A percentile compares a stretch with the other conserved stretches of the same genome.
Conservation (phyloP, 1,284 basidiomycete species). For the Cryptococcus maquisensis region DNA sequence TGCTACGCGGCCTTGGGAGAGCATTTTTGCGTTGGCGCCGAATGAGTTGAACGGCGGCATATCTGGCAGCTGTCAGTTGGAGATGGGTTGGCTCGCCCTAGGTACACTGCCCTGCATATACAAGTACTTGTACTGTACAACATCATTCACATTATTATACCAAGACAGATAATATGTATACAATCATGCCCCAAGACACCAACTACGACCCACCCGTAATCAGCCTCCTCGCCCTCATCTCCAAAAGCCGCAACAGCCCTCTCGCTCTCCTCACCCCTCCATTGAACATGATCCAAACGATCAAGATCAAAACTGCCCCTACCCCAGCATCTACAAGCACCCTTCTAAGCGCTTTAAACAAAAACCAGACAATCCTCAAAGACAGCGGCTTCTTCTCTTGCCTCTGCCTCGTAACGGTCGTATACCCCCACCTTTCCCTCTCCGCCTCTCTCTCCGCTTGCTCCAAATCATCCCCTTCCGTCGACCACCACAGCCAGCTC, state of each 20-base stretch:
- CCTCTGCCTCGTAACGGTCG: conserved; percentile 17
- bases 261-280: conserved; percentile 31
- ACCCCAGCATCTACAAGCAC: conserved; percentile 35
- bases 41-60: too few relatives aligned
- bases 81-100: too few relatives aligned
- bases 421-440: conserved; percentile 12
- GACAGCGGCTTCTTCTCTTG: conserved; percentile 22
- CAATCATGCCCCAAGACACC: not conserved
- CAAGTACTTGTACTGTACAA: too few relatives aligned
- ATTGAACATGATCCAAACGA: conserved; percentile 25
- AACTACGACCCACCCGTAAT: conserved; percentile 10
- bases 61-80: too few relatives aligned
- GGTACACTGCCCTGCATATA: too few relatives aligned
- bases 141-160: not conserved
- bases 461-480: conserved; percentile 36
- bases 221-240: conserved; percentile 8
- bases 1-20: not conserved
- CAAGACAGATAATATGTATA: conserved; percentile 1
- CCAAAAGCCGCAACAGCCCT: conserved; percentile 10
- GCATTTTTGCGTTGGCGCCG: too few relatives aligned
- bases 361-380: conserved; percentile 30
- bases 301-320: conserved; percentile 25
- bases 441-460: conserved; percentile 30
- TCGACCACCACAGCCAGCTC: conserved; percentile 32
- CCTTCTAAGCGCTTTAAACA: conserved; percentile 31